Evolutionary conservation across 176 grass and related monocot genomes (phyloP).

Genomic region (barley (Hordeum vulgare)): MorexV3_pseudomolecules_assembly NC_058519.1:34543349-34543848

Average conservation of each 20-base stretch:
- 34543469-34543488: slow-evolving; percentile 51
- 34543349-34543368: slow-evolving; percentile 32
- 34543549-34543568: slow-evolving; percentile 29
- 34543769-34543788: slow-evolving; percentile 43
- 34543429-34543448: slow-evolving; percentile 46
- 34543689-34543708: slow-evolving; percentile 41
- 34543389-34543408: slow-evolving; percentile 51
- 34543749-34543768: slow-evolving; percentile 1
- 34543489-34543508: slow-evolving; percentile 26
- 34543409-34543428: slow-evolving; percentile 48
- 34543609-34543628: slow-evolving; percentile 13
- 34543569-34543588: slow-evolving; percentile 56
- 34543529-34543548: slow-evolving; percentile 42
- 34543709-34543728: slow-evolving; percentile 56
- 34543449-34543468: slow-evolving; percentile 46
- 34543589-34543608: slow-evolving; percentile 3
- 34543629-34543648: slow-evolving; percentile 23
- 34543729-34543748: slow-evolving; percentile 32
- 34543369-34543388: slow-evolving; percentile 20
- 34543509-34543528: slow-evolving; percentile 9
- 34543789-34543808: slow-evolving; percentile 68
- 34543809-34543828: slow-evolving; percentile 69
- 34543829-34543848: slow-evolving; percentile 79
- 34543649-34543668: neutral
- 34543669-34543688: neutral